Evolutionary conservation across 1,139 yeast genomes (phyloP).

Genomic region (Candida pseudoviswanathii): DNA sequence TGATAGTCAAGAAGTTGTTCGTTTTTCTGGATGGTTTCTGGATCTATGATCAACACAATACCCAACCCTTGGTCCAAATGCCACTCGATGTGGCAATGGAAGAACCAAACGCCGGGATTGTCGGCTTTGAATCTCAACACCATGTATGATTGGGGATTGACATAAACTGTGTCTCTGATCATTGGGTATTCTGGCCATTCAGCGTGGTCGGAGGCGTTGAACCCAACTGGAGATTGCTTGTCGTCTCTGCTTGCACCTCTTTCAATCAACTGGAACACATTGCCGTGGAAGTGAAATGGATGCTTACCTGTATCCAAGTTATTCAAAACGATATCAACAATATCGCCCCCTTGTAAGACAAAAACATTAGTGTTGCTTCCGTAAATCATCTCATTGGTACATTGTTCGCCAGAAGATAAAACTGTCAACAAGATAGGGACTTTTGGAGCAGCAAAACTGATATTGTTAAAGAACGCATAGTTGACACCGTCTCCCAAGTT

Average conservation of each 20-base stretch:
- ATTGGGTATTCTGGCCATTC: constrained; percentile 55
- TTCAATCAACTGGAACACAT: constrained; percentile 62
- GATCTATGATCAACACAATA: constrained; percentile 52
- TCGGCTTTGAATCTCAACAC: constrained; percentile 57
- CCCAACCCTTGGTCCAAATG: constrained; percentile 66
- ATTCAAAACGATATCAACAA: constrained; percentile 69
- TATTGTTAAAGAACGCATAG: constrained; percentile 88
- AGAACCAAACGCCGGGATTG: constrained; percentile 66
- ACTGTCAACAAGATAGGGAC: constrained; percentile 82
- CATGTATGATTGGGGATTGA: constrained; percentile 69
- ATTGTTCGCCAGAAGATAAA: constrained; percentile 45
- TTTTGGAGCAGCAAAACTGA: constrained; percentile 74
- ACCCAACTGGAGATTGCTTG: constrained; percentile 41
- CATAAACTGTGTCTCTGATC: constrained; percentile 68
- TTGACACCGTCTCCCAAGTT: constrained; percentile 80
- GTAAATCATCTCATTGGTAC: constrained; percentile 46
- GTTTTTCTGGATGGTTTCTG: constrained; percentile 48
- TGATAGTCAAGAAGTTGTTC: constrained; percentile 47
- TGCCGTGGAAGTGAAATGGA: constrained; percentile 91
- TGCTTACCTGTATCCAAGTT: constrained; percentile 77
- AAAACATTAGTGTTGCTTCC: constrained; percentile 79
- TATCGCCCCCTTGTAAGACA: constrained; percentile 69
- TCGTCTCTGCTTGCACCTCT: constrained; percentile 23
- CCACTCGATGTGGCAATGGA: constrained; percentile 71
- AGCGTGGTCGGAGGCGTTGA: constrained; percentile 31